Evolutionary conservation across 2,329 filamentous ascomycete genomes (phyloP).

Genomic region (Botrytis squamosa): DNA sequence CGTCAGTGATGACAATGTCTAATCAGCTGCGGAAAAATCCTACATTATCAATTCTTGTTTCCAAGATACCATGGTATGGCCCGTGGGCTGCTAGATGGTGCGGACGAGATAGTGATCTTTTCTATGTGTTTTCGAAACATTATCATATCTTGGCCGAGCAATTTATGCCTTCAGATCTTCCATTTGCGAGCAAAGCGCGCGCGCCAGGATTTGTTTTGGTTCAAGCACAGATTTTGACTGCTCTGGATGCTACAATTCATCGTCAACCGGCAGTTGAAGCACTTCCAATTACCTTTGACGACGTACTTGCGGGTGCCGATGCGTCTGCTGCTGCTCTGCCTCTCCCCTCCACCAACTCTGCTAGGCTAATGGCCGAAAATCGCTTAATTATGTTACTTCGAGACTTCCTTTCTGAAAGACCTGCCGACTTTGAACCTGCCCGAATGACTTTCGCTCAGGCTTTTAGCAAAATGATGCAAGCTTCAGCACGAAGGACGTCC

Average conservation of each 20-base stretch:
- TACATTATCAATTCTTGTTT: conserved; percentile 54
- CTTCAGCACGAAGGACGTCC: conserved; percentile 60
- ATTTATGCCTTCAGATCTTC: conserved; percentile 50
- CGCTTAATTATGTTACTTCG: conserved; percentile 67
- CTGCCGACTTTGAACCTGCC: conserved; percentile 51
- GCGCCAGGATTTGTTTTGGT: conserved; percentile 61
- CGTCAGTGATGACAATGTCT: conserved; percentile 55
- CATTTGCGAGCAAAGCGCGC: conserved; percentile 55
- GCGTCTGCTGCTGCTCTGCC: conserved; percentile 55
- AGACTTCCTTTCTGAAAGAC: conserved; percentile 64
- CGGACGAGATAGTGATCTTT: conserved; percentile 71
- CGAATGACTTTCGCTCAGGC: conserved; percentile 61
- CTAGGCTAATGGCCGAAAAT: conserved; percentile 68
- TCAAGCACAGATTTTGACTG: conserved; percentile 65
- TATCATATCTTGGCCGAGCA: conserved; percentile 66
- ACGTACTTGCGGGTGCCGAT: conserved; percentile 60
- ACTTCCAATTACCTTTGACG: conserved; percentile 62
- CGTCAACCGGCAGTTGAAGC: conserved; percentile 52
- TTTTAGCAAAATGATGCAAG: conserved; percentile 61
- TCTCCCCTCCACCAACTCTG: conserved; percentile 57
- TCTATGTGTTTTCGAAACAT: conserved; percentile 71
- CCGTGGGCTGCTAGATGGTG: conserved; percentile 70
- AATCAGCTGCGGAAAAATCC: conserved; percentile 55
- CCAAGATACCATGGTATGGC: conserved; percentile 65
- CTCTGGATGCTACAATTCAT: conserved; percentile 67